Percentiles rank a stretch among this genome's conserved stretches.
Evolutionary conservation across 2,329 filamentous ascomycete species (phyloP).

Genomic region (Xylaria sp.): DNA sequence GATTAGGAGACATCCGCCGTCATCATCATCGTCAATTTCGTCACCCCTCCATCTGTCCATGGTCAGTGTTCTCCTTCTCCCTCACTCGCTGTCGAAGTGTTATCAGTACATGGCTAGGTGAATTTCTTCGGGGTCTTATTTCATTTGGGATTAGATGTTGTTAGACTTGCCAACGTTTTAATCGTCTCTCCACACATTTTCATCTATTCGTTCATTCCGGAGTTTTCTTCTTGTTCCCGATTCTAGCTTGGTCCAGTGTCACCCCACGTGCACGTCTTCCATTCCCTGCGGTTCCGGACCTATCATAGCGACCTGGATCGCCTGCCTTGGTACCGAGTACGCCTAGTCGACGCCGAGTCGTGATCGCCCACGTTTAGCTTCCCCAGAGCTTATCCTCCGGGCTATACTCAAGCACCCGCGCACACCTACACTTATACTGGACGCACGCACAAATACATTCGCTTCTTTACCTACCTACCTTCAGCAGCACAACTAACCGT

Average conservation of each 20-base stretch:
- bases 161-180: slow-evolving; percentile 3
- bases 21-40: slow-evolving; percentile 3
- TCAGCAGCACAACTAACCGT: neutral
- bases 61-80: neutral
- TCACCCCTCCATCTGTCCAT: neutral
- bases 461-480: neutral
- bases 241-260: neutral
- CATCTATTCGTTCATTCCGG: neutral
- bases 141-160: neutral
- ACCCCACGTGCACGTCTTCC: neutral
- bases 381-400: neutral
- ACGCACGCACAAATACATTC: neutral
- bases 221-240: neutral
- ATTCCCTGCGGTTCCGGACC: neutral
- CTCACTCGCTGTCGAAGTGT: neutral
- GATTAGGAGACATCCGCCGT: neutral
- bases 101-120: neutral
- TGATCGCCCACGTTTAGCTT: slow-evolving; percentile 16
- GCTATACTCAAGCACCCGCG: neutral
- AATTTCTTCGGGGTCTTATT: neutral
- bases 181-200: neutral
- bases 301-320: neutral
- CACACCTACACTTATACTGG: neutral
- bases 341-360: slow-evolving; percentile 1
- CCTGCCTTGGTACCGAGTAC: too few species aligned